phyloP scores from a whole-genome alignment of 83 land plant genomes.

The Isoetes engelmannii region DNA sequence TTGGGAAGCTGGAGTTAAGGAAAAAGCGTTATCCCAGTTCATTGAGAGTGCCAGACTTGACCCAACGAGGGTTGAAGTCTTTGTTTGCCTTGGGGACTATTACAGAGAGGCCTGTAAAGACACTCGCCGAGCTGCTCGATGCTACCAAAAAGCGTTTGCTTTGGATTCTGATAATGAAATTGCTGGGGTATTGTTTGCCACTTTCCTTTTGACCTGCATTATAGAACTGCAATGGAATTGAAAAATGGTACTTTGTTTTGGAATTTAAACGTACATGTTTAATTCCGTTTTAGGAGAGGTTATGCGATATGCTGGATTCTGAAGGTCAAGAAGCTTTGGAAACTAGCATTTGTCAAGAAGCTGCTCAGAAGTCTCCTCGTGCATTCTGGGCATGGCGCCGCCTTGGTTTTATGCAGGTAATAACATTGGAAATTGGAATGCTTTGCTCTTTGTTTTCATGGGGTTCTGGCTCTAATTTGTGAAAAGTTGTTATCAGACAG shows the following conservation, averaged over 20 bases:
- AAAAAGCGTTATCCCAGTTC: slow-evolving; percentile 63
- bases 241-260: slow-evolving; percentile 3
- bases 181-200: slow-evolving; percentile 53
- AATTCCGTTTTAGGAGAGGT: slow-evolving; percentile 48
- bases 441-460: not conserved
- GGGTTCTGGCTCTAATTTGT: not conserved
- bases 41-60: slow-evolving; percentile 60
- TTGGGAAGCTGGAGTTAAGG: slow-evolving; percentile 52
- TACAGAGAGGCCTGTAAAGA: slow-evolving; percentile 40
- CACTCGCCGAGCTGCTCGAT: slow-evolving; percentile 59
- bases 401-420: slow-evolving; percentile 74
- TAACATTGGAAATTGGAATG: not conserved
- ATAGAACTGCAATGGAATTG: not conserved
- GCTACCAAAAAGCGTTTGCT: slow-evolving; percentile 78
- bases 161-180: slow-evolving; percentile 72
- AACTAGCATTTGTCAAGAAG: slow-evolving; percentile 60
- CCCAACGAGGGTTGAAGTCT: slow-evolving; percentile 59
- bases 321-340: slow-evolving; percentile 65
- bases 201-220: not conserved
- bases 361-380: slow-evolving; percentile 64
- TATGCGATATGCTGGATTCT: slow-evolving; percentile 77
- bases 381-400: slow-evolving; percentile 96
- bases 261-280: not conserved
- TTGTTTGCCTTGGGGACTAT: slow-evolving; percentile 65
- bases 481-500: not conserved